Percentiles rank a stretch among this genome's conserved stretches.
phyloP scores from a whole-genome alignment of 1,284 basidiomycete genomes.

The Hypsizygus ulmarius region DNA sequence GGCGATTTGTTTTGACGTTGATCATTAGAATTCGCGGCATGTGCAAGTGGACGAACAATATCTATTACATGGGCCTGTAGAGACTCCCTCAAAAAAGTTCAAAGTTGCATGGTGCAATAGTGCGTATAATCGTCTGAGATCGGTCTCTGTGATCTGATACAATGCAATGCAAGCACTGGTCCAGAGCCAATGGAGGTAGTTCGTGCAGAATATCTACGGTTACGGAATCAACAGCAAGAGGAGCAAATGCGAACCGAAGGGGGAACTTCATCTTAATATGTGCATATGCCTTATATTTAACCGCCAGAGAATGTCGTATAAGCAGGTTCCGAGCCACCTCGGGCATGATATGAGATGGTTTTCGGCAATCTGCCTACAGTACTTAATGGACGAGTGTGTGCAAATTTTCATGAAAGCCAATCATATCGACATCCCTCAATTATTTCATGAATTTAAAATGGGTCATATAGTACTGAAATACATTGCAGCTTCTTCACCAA shows the following conservation, averaged over 20 bases:
- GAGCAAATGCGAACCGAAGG: constrained; percentile 17
- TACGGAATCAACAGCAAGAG: constrained; percentile 48
- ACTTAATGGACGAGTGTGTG: too few species aligned
- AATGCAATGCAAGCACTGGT: constrained; percentile 50
- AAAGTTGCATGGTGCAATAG: constrained; percentile 77
- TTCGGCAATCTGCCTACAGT: too few species aligned
- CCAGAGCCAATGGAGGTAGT: constrained; percentile 71
- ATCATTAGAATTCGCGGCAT: constrained; percentile 75
- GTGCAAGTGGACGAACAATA: constrained; percentile 77
- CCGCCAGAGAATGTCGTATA: background rate
- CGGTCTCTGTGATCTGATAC: constrained; percentile 30
- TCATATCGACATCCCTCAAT: background rate
- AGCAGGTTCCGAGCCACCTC: too few species aligned
- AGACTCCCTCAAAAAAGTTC: constrained; percentile 65
- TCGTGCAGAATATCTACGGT: constrained; percentile 68
- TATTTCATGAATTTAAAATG: background rate
- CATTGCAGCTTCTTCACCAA: constrained; percentile 3
- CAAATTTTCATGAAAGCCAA: background rate
- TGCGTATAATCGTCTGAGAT: constrained; percentile 42
- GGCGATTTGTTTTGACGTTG: background rate
- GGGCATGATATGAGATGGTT: too few species aligned
- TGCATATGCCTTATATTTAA: background rate
- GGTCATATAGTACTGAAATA: constrained; percentile 4
- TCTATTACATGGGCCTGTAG: constrained; percentile 84
- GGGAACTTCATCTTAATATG: background rate